Evolutionary conservation across 148 eudicot species (phyloP).

Genomic region (Vaccinium corymbosum): DNA sequence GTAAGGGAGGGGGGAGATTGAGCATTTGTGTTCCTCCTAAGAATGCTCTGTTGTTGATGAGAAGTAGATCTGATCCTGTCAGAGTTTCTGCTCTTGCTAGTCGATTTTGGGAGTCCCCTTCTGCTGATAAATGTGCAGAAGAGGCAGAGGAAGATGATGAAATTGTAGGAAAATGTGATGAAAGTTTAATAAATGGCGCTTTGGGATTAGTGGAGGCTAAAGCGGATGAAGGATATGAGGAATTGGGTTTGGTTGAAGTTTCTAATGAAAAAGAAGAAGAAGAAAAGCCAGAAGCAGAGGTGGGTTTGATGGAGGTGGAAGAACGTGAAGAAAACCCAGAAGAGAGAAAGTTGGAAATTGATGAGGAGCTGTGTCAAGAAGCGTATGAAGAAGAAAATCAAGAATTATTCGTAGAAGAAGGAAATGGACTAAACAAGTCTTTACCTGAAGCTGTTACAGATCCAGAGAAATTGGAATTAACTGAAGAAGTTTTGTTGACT

Average conservation of each 20-base stretch:
- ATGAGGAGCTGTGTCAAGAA: constrained; percentile 14
- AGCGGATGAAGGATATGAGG: constrained; percentile 21
- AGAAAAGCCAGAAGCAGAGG: constrained; percentile 7
- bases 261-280: constrained; percentile 9
- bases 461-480: constrained; percentile 14
- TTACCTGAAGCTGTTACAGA: constrained; percentile 27
- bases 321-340: constrained; percentile 17
- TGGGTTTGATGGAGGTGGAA: not conserved
- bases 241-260: constrained; percentile 3
- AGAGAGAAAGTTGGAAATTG: not conserved
- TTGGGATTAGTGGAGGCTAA: constrained; percentile 6
- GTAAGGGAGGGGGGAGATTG: constrained; percentile 34
- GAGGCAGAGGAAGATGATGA: constrained; percentile 22
- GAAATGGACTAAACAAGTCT: not conserved
- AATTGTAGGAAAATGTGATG: constrained; percentile 2
- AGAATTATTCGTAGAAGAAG: constrained; percentile 16
- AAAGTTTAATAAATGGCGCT: not conserved
- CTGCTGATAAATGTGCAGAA: constrained; percentile 12
- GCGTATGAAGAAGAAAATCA: constrained; percentile 22
- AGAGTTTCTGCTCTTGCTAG: constrained; percentile 73
- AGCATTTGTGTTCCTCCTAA: constrained; percentile 82
- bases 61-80: constrained; percentile 89
- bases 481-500: constrained; percentile 2
- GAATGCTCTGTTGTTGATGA: constrained; percentile 85
- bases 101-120: constrained; percentile 44